Conservation (phyloP, 2,329 filamentous ascomycete genomes). For the Aspergillus floridensis region DNA sequence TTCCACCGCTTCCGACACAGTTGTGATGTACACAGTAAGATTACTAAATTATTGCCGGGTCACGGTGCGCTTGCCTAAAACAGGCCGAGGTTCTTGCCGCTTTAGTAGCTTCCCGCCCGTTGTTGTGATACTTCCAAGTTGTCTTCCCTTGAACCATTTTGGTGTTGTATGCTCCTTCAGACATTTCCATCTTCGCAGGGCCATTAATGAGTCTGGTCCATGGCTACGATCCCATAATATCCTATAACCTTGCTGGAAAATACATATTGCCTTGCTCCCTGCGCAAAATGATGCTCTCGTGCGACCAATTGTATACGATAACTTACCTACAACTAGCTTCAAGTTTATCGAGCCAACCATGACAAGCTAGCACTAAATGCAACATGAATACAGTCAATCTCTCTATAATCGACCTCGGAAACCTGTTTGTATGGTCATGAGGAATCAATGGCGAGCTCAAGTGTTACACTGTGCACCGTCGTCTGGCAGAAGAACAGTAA, state of each 20-base stretch:
- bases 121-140: background rate
- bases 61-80: background rate
- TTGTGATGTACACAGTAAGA: too few relatives aligned
- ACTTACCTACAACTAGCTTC: background rate
- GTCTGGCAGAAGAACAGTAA: background rate
- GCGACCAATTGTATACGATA: background rate
- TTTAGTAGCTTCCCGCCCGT: too few relatives aligned
- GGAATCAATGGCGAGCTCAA: background rate
- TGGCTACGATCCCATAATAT: background rate
- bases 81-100: too few relatives aligned
- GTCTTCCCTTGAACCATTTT: background rate
- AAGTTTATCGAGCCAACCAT: background rate
- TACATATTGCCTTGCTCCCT: background rate
- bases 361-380: background rate
- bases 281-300: background rate
- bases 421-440: background rate
- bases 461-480: conserved; percentile 2
- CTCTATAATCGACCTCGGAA: background rate
- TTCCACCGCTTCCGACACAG: background rate
- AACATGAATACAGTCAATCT: background rate
- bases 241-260: background rate
- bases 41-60: background rate
- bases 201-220: too few relatives aligned
- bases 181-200: too few relatives aligned
- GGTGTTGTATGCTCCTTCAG: background rate